phyloP scores from a whole-genome alignment of 2,329 filamentous ascomycete genomes.

The Phyllosticta capitalensis region DNA sequence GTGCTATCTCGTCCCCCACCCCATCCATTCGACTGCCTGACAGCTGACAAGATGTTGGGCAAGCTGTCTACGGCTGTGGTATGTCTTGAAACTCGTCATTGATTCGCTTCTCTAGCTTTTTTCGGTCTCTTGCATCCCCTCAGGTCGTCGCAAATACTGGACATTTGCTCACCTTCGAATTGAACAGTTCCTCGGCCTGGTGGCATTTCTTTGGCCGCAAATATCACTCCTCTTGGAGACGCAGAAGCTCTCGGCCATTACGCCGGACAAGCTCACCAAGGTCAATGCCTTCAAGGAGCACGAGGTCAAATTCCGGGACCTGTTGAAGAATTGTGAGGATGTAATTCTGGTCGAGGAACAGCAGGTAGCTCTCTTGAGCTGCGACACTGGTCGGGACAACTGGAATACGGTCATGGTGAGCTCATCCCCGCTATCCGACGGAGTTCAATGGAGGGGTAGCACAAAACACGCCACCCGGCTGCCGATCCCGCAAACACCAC shows the following conservation, averaged over 20 bases:
- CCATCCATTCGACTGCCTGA: not conserved
- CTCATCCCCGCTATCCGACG: not conserved
- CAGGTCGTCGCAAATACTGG: not conserved
- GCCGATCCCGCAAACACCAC: not conserved
- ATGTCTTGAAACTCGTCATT: not conserved
- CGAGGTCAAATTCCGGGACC: conserved; percentile 26
- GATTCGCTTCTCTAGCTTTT: not conserved
- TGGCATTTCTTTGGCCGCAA: conserved; percentile 7
- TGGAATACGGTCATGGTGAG: conserved; percentile 40
- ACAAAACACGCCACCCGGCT: not conserved
- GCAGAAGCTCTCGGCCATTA: not conserved
- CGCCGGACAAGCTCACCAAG: conserved; percentile 13
- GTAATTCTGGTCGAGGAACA: conserved; percentile 27
- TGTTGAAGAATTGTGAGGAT: conserved; percentile 37
- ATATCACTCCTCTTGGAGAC: not conserved
- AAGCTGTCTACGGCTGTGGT: conserved; percentile 8
- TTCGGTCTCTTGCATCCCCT: not conserved
- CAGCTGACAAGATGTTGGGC: conserved; percentile 3
- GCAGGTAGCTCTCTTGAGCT: conserved; percentile 33
- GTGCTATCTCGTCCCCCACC: not conserved
- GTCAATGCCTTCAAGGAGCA: conserved; percentile 19
- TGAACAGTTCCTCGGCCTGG: conserved; percentile 1
- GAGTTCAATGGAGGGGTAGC: not conserved
- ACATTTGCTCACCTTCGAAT: not conserved
- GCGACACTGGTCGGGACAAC: conserved; percentile 32